phyloP scores from a whole-genome alignment of 2,329 filamentous ascomycete species.

The Dactylellina sp. region DNA sequence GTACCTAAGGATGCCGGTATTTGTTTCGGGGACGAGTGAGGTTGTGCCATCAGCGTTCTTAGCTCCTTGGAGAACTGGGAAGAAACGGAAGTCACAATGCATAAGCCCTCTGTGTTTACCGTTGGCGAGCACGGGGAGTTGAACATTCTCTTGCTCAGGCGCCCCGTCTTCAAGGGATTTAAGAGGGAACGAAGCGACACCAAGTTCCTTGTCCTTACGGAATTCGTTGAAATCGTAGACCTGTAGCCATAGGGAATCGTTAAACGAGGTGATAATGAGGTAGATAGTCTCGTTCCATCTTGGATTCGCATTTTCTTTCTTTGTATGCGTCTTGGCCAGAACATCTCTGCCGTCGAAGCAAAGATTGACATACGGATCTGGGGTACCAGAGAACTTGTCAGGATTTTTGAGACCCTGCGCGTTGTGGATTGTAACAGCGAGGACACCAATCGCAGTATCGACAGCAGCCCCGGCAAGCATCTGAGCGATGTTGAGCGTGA shows the following conservation, averaged over 20 bases:
- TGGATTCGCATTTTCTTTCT: constrained; percentile 85
- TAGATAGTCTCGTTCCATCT: constrained; percentile 98
- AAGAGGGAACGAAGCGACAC: constrained; percentile 83
- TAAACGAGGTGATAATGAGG: constrained; percentile 90
- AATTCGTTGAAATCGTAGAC: constrained; percentile 95
- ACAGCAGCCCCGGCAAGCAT: constrained; percentile 94
- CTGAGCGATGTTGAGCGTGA: constrained; percentile 98
- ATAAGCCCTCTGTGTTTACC: constrained; percentile 86
- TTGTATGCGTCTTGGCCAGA: constrained; percentile 87
- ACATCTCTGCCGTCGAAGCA: constrained; percentile 85
- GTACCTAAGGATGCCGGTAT: constrained; percentile 93
- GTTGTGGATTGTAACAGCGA: constrained; percentile 90
- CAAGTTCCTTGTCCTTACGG: constrained; percentile 95
- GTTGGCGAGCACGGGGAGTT: constrained; percentile 83
- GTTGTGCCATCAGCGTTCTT: constrained; percentile 80
- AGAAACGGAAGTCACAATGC: constrained; percentile 88
- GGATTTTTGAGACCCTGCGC: constrained; percentile 93
- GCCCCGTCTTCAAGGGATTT: constrained; percentile 81
- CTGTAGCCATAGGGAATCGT: constrained; percentile 85
- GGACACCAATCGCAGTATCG: constrained; percentile 93
- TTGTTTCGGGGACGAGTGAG: constrained; percentile 85
- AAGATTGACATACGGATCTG: constrained; percentile 88
- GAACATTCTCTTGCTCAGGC: constrained; percentile 82
- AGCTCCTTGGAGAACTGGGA: constrained; percentile 83
- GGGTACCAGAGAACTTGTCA: constrained; percentile 90